Base-by-base conservation (phyloP, 495 filamentous ascomycete species). In the Filosporella fistucella region DNA sequence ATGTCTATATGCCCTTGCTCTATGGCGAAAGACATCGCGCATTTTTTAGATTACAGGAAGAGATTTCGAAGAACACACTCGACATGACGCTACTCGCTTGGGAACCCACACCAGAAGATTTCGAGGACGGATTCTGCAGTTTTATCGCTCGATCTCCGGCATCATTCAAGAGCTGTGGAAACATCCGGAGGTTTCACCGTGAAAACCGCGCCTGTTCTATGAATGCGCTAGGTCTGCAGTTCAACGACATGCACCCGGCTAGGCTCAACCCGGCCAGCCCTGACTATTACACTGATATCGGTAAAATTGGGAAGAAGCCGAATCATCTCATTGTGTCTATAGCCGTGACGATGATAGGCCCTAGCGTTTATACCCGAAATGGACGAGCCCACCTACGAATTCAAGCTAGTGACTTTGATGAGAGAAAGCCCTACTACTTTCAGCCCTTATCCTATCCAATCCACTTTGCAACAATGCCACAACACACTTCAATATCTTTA, bases 121-220 rank as follows among this genome's bases (percentile, higher is more conserved):
- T 41, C 37, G 37, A 41, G n/a, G n/a, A 12, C 37, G 18, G 37
- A 21, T 22, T 41, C 37, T 17, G 37, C n/a, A 30, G 28, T 30
- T 30, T 30, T 30, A 30, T 30, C 28, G 28, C 28, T 30, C 28
- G 28, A n/a, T 30, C 28, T 30, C 28, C 28, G 28, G 28, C 28
- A n/a, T 30, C 28, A 30, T 30, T 30, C 28, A 30, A 30, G 28
- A 30, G n/a, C 28, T 8, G 28, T n/a, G 28, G 28, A n/a, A 30
- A 30, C 28, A 30, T 30, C 28, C 28, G 28, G 28, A 30, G n/a
- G n/a, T 30, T 30, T n/a, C 28, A n/a, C 8, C 28, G 28, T 30
- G 28, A 30, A 30, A 30, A 8, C 28, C 28, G 28, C 28, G 28
- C 28, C 28, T 30, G 28, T 30, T 30, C 28, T 30, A 30, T 30